Conservation (phyloP, 441 rosid species). For the Pelargonium citronellum region DNA sequence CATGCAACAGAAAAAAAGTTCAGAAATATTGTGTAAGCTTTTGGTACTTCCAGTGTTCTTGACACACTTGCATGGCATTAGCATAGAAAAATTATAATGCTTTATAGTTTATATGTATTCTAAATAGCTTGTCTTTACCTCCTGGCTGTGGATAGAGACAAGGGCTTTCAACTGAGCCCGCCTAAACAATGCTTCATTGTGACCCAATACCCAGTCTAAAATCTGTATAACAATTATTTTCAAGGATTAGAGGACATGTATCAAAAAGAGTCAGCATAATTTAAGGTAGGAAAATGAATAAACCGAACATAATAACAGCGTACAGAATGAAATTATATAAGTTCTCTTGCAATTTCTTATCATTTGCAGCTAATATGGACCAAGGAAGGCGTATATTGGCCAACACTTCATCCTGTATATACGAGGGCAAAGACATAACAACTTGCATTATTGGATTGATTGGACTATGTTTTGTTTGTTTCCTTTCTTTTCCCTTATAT, state of each 20-base stretch:
- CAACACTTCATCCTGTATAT: too few relatives aligned
- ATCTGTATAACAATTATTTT: conserved; percentile 32
- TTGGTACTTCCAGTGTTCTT: conserved; percentile 11
- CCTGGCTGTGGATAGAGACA: conserved; percentile 57
- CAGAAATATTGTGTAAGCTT: conserved; percentile 8
- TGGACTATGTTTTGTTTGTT: too few relatives aligned
- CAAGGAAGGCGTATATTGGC: too few relatives aligned
- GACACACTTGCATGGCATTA: conserved; percentile 4
- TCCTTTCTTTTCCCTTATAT: too few relatives aligned
- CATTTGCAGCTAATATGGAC: too few relatives aligned
- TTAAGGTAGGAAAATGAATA: background rate
- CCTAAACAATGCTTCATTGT: conserved; percentile 50
- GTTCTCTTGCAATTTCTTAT: too few relatives aligned
- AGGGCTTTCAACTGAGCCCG: conserved; percentile 68
- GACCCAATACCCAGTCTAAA: conserved; percentile 55
- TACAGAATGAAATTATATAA: too few relatives aligned
- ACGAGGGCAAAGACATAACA: too few relatives aligned
- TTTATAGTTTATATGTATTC: conserved; percentile 12
- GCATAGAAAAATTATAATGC: background rate
- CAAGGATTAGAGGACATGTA: background rate
- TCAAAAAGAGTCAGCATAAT: background rate
- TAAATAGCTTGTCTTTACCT: conserved; percentile 39
- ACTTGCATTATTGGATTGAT: too few relatives aligned
- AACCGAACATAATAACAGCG: too few relatives aligned
- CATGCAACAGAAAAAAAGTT: conserved; percentile 12